phyloP scores from a whole-genome alignment of 257 asterid species.

The Solanum megistacrolobum region DNA sequence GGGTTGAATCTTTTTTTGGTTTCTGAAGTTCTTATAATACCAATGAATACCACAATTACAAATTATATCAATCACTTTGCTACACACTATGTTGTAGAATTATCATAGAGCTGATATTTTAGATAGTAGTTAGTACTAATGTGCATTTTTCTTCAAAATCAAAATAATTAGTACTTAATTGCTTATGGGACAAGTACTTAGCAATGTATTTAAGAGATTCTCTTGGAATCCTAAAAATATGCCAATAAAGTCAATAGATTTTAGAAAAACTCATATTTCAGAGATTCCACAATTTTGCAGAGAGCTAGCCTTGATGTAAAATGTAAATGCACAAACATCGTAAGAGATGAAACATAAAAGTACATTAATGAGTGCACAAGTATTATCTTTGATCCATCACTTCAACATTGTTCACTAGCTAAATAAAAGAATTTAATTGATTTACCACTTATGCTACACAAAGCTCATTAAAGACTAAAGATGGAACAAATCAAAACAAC shows the following conservation, averaged over 20 bases:
- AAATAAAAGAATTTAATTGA: background rate
- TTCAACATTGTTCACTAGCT: background rate
- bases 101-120: background rate
- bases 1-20: background rate
- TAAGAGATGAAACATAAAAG: background rate
- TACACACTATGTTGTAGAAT: background rate
- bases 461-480: background rate
- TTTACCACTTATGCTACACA: background rate
- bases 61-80: background rate
- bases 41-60: background rate
- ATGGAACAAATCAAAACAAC: background rate
- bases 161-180: too few relatives aligned
- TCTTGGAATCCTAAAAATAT: too few relatives aligned
- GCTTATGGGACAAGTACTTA: too few relatives aligned
- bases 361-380: background rate
- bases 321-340: too few relatives aligned
- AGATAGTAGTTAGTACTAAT: background rate
- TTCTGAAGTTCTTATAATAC: background rate
- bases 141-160: background rate
- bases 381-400: background rate
- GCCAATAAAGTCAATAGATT: too few relatives aligned
- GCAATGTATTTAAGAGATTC: background rate
- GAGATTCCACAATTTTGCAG: too few relatives aligned
- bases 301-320: too few relatives aligned
- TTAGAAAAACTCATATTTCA: too few relatives aligned